Evolutionary conservation across 306 rosid species (phyloP).

Genomic region (Cucurbita pepo): DNA sequence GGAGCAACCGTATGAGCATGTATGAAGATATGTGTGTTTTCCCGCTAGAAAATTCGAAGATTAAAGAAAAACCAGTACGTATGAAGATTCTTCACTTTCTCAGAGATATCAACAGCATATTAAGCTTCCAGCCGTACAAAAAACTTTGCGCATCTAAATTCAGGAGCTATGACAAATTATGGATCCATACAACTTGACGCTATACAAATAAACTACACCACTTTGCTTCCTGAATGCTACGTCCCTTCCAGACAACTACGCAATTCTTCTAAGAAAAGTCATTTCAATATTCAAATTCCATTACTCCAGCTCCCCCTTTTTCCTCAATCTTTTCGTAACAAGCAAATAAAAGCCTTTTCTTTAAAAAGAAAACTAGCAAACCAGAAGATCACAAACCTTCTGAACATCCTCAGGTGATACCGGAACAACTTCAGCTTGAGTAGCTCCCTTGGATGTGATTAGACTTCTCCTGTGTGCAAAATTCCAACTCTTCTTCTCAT

Average conservation of each 20-base stretch:
- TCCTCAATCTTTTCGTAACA: neutral
- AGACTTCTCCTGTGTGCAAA: constrained; percentile 8
- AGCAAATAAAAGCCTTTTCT: neutral
- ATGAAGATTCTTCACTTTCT: neutral
- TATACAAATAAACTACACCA: neutral
- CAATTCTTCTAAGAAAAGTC: neutral
- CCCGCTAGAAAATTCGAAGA: neutral
- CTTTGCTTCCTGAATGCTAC: neutral
- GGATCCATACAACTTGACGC: neutral
- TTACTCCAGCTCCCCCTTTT: neutral
- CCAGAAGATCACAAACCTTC: constrained; percentile 30
- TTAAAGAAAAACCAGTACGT: neutral
- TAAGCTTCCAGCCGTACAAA: neutral
- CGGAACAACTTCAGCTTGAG: constrained; percentile 49
- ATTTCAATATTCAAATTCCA: neutral
- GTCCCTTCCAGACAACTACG: neutral
- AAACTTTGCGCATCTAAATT: neutral
- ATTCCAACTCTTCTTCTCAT: constrained; percentile 8
- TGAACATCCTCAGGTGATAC: constrained; percentile 59
- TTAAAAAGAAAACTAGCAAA: neutral
- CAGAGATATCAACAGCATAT: neutral
- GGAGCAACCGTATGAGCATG: neutral
- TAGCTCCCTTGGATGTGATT: constrained; percentile 36
- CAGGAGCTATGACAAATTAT: neutral
- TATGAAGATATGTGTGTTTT: neutral